Percentiles rank a stretch among this genome's conserved stretches.
These are phyloP conservation scores for Diaporthe sp. DNA, from an alignment of 2,329 filamentous ascomycete genomes.

Conservation along the genomic window DNA sequence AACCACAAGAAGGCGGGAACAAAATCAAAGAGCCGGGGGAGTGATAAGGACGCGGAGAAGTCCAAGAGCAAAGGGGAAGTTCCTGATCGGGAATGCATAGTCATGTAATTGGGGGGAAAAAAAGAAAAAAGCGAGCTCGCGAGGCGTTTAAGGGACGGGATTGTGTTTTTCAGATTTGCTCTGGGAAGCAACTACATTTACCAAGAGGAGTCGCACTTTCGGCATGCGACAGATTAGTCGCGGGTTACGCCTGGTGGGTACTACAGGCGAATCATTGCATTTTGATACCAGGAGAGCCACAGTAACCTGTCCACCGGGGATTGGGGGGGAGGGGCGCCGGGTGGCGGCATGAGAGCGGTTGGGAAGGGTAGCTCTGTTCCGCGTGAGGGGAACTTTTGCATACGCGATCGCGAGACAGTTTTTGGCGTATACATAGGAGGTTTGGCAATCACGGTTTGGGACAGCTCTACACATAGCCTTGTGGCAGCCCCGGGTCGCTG, in stretches of 20 bases:
- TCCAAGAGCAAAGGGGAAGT: constrained; percentile 48
- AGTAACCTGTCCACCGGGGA: not conserved
- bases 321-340: not conserved
- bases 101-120: constrained; percentile 51
- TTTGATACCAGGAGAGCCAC: constrained; percentile 31
- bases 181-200: constrained; percentile 18
- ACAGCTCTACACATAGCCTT: not conserved
- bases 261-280: constrained; percentile 28
- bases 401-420: not conserved
- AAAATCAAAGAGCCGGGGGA: constrained; percentile 48
- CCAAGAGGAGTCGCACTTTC: constrained; percentile 1
- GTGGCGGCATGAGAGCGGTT: not conserved
- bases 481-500: not conserved
- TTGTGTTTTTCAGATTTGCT: constrained; percentile 5
- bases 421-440: not conserved
- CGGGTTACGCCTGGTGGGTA: not conserved
- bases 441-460: constrained; percentile 10
- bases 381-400: not conserved
- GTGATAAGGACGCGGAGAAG: constrained; percentile 45
- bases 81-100: constrained; percentile 58
- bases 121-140: constrained; percentile 7
- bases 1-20: constrained; percentile 47
- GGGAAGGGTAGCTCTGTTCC: not conserved
- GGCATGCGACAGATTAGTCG: not conserved
- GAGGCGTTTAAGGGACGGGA: constrained; percentile 26